Conservation (phyloP, 768 basidiomycete species). For the Chlorophyllum brunneum region DNA sequence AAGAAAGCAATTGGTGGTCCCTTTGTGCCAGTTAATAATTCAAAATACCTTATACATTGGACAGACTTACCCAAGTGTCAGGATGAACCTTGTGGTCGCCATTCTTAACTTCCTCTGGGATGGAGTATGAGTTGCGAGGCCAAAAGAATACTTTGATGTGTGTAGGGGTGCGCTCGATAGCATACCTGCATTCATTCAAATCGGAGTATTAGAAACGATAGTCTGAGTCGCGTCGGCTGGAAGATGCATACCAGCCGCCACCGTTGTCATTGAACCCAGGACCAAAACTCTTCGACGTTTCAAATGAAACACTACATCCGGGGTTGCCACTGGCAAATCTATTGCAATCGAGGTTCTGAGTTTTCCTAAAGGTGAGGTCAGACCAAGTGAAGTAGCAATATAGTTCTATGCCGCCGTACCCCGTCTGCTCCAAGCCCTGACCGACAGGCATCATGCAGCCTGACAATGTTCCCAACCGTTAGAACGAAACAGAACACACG, state of each 20-base stretch:
- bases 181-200: constrained; percentile 34
- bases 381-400: background rate
- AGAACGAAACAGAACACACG: background rate
- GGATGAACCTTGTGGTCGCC: constrained; percentile 32
- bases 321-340: constrained; percentile 48
- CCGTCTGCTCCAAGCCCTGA: constrained; percentile 33
- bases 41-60: background rate
- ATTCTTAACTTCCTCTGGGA: constrained; percentile 37
- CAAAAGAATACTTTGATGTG: constrained; percentile 66
- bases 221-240: background rate
- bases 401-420: constrained; percentile 29
- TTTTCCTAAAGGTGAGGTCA: background rate
- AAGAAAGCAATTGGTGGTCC: constrained; percentile 51
- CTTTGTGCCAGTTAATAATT: background rate
- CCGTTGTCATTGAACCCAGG: constrained; percentile 52
- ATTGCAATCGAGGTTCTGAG: constrained; percentile 27
- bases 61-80: constrained; percentile 33
- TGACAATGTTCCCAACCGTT: constrained; percentile 7
- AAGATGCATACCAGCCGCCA: constrained; percentile 55
- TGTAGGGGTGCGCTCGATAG: constrained; percentile 44
- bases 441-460: constrained; percentile 45
- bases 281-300: constrained; percentile 40
- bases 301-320: constrained; percentile 46
- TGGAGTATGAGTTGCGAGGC: constrained; percentile 36
- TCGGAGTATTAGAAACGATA: background rate